These are phyloP conservation scores for Castanopsis chinensis DNA, from an alignment of 306 rosid species.

Conservation along the genomic window DNA sequence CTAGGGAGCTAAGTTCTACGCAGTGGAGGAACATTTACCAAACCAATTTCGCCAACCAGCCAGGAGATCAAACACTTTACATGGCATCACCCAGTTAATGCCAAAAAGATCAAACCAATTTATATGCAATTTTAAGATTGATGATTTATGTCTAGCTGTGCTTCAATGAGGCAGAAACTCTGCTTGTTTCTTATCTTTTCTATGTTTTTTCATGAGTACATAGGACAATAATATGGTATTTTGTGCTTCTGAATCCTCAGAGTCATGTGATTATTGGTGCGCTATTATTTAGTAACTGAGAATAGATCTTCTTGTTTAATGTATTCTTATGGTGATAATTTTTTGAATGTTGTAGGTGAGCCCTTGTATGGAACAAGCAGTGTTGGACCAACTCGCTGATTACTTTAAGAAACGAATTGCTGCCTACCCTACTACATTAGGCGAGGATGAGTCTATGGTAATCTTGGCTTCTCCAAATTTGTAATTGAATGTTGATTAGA, in stretches of 20 bases:
- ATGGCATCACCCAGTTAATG: too few species aligned
- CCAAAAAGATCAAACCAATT: too few species aligned
- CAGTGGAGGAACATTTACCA: too few species aligned
- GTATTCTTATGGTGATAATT: not conserved
- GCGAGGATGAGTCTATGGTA: constrained; percentile 87
- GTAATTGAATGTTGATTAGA: not conserved
- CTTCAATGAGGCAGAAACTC: not conserved
- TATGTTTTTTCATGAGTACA: not conserved
- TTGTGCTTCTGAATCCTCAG: not conserved
- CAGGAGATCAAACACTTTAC: too few species aligned
- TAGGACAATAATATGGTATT: not conserved
- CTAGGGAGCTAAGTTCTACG: too few species aligned
- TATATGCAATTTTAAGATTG: not conserved
- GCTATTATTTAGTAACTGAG: not conserved
- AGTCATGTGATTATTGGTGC: not conserved
- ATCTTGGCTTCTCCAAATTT: constrained; percentile 1
- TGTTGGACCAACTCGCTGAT: constrained; percentile 79
- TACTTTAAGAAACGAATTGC: constrained; percentile 78
- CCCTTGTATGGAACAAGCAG: constrained; percentile 95
- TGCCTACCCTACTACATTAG: constrained; percentile 85
- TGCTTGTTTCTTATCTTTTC: not conserved
- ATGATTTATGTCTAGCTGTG: not conserved
- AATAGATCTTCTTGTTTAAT: constrained; percentile 19
- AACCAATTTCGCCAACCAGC: too few species aligned
- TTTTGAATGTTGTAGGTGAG: constrained; percentile 56